Evolutionary conservation across 805 yeast species (phyloP).

Genomic region (Candida succiphila): DNA sequence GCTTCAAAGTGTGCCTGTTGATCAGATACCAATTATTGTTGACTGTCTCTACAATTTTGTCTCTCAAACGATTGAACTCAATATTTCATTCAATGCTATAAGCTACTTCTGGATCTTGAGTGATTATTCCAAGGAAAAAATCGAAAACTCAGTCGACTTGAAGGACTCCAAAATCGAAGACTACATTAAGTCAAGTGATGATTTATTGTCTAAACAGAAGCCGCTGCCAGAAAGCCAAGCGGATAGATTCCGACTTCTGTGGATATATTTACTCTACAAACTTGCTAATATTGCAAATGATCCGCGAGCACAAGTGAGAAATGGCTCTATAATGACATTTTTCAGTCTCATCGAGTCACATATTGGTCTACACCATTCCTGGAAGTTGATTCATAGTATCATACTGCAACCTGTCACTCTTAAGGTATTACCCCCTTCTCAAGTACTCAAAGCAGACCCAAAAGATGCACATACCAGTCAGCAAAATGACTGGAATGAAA

Average conservation of each 20-base stretch:
- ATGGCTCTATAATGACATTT: slow-evolving; percentile 84
- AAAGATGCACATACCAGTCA: slow-evolving; percentile 1
- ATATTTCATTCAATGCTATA: slow-evolving; percentile 83
- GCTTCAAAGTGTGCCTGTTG: slow-evolving; percentile 56
- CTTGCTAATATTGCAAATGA: slow-evolving; percentile 59
- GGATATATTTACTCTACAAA: slow-evolving; percentile 56
- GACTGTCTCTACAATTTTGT: slow-evolving; percentile 69
- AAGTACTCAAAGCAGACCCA: background rate
- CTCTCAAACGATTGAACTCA: slow-evolving; percentile 61
- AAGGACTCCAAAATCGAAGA: slow-evolving; percentile 5
- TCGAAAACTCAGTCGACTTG: slow-evolving; percentile 6
- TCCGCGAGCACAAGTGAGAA: slow-evolving; percentile 68
- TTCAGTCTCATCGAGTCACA: slow-evolving; percentile 74
- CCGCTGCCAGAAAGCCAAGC: slow-evolving; percentile 10
- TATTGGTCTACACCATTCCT: slow-evolving; percentile 44
- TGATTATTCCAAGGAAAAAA: slow-evolving; percentile 47
- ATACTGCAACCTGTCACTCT: slow-evolving; percentile 48
- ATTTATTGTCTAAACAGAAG: slow-evolving; percentile 7
- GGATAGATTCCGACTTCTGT: slow-evolving; percentile 29
- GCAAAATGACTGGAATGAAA: slow-evolving; percentile 44
- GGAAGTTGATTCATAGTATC: slow-evolving; percentile 59
- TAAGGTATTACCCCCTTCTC: slow-evolving; percentile 8
- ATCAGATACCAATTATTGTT: slow-evolving; percentile 54
- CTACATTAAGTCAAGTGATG: slow-evolving; percentile 11
- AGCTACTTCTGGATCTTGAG: slow-evolving; percentile 90